A percentile compares a stretch with the other conserved stretches of the same genome.
These are phyloP conservation scores for Solanum medicagineum DNA, from an alignment of 257 asterid species.

Conservation along the genomic window DNA sequence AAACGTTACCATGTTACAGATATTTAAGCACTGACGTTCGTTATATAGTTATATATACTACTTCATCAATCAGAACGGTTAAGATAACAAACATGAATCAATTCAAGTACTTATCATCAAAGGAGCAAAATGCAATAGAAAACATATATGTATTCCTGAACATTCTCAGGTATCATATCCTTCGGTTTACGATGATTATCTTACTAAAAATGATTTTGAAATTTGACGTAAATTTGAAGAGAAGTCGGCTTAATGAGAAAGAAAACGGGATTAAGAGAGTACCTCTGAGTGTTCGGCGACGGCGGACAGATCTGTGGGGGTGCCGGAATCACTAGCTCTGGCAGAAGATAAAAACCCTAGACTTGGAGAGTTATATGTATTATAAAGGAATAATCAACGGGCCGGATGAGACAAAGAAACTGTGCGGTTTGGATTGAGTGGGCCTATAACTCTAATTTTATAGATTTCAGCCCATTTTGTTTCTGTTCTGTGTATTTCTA, in stretches of 20 bases:
- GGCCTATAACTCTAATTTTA: neutral
- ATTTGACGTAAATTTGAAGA: neutral
- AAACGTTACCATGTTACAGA: neutral
- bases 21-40: neutral
- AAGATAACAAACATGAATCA: neutral
- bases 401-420: neutral
- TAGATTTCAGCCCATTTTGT: neutral
- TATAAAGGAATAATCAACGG: neutral
- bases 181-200: neutral
- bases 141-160: neutral
- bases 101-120: neutral
- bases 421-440: neutral
- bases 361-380: neutral
- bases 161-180: neutral
- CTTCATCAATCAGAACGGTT: neutral
- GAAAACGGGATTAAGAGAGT: neutral
- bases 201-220: neutral
- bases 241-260: neutral
- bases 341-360: neutral
- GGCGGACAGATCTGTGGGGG: constrained; percentile 1
- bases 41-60: neutral
- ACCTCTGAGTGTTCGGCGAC: neutral
- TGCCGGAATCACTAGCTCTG: neutral
- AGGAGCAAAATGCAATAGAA: neutral
- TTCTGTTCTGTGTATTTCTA: neutral